A percentile compares a stretch with the other conserved stretches of the same genome.
Evolutionary conservation across 208 protist species (phyloP).

Genomic region (Leishmania turanica): DNA sequence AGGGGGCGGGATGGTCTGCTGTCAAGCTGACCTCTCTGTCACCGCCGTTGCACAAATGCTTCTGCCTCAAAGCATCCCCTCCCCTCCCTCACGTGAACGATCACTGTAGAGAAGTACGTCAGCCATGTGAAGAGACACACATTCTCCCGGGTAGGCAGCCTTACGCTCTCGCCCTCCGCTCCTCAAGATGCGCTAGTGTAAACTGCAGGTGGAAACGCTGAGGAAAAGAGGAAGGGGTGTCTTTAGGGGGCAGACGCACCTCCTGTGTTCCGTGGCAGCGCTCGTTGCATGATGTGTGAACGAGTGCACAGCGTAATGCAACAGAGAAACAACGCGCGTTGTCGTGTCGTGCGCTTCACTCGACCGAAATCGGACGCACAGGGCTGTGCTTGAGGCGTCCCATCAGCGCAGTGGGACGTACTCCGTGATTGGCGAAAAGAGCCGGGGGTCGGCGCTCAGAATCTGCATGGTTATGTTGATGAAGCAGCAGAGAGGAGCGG

Average conservation of each 20-base stretch:
- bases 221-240: neutral
- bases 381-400: neutral
- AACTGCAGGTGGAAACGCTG: neutral
- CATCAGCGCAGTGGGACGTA: constrained; percentile 66
- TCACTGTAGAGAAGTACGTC: neutral
- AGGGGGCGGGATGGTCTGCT: neutral
- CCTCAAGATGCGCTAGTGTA: neutral
- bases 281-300: neutral
- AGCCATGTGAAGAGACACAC: neutral
- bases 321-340: neutral
- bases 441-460: constrained; percentile 33
- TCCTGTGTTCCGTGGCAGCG: neutral
- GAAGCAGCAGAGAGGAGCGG: constrained; percentile 68
- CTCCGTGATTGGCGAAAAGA: constrained; percentile 37
- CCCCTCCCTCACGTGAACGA: neutral
- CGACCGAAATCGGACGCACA: neutral
- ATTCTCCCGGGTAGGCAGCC: no score
- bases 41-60: neutral
- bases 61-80: neutral
- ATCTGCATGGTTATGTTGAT: constrained; percentile 58
- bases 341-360: neutral
- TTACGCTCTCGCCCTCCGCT: neutral
- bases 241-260: neutral
- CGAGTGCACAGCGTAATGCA: neutral
- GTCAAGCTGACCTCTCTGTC: neutral